Evolutionary conservation across 768 basidiomycete species (phyloP), one percentile per base, ranked within the genome.

Genomic region (Pulveroboletus ravenelii): DNA sequence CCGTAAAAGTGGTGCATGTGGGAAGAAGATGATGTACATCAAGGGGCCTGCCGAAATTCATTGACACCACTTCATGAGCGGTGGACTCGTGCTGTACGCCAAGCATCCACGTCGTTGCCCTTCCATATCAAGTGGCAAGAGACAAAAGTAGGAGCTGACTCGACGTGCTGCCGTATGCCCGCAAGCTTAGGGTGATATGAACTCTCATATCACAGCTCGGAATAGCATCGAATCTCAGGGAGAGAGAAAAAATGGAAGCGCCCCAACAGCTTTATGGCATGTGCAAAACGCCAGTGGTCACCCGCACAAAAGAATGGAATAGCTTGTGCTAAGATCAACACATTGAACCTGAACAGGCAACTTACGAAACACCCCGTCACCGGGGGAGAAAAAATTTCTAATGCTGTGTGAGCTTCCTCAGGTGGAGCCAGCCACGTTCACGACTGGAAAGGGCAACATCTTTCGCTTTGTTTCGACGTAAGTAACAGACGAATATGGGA

Each of bases 341-440:
- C 38, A 48, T 35, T 35, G 14, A 27, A 17, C 48, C 44, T 20
- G 32, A 46, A 56, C 29, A 47, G 58, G 58, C 36, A 18, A 30
- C 15, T 63, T 63, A 63, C 63, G 62, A 18, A 47, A 60, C 36
- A 18, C 38, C 53, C 48, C 51, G 43, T 45, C 48, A 54, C 57
- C 60, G 63, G 54, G 10, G 57, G 46, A 41, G 41, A 30, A 52
- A 49, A 62, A 63, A 42, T n/a, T 5, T 18, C 43, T 54, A 37
- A 62, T 64, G 62, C 62, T 62, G 62, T 62, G 62, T 35, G 1
- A 2, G 23, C 45, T 54, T 61, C 54, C 30, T 47, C 12, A 25
- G 47, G 40, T 53, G 17, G 27, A 20, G 20, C 27, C 35, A 42
- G 49, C 18, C 34, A 32, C 23, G 10, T 35, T 34, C 53, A 13